Base-by-base conservation (phyloP, 352 stramenopile genomes). In the Phytopythium sindhum region DNA sequence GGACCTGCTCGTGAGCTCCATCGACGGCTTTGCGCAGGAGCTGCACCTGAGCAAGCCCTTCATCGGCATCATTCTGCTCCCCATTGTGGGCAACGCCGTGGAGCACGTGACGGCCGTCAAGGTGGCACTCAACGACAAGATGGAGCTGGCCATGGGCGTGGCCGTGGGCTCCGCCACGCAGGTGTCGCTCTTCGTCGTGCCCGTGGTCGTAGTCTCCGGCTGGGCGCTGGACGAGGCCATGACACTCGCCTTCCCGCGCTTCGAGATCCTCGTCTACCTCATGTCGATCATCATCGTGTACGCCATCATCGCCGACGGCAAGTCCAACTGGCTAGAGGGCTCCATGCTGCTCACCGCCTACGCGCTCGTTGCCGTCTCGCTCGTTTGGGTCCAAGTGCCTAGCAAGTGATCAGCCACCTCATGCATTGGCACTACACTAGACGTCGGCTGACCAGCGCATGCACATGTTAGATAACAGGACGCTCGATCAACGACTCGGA, bases 61-160 rank as follows among this genome's bases (percentile, higher is more conserved):
- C 63, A 90, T 95, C 24, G 97, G 97, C 56, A 88, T 99, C 31
- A 98, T 99, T 64, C 74, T 99, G 63, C 66, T 99, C 37, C 97
- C 97, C 2, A 97, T 99, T 37, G 96, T 99, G 14, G 96, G 97
- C 52, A 99, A 99, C 78, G 97, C 97, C n/a, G 96, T 98, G 2
- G 97, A 99, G 74, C 97, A 99, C 69, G 91, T 98, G 39, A 98
- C 96, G 5, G 97, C 97, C 21, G 86, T 99, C 45, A 97, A 96
- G 29, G 96, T 99, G 8, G 97, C 97, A 24, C 90, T 98, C 63
- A 98, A 99, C 75, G 88, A 98, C 75, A 99, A 99, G 78, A 99
- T 99, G 96, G 97, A 99, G 85, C 83, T 99, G 14, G 91, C 96
- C 7, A 97, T 99, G 82, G 97, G 97, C 57, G 96, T 99, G 31